Percentiles rank a stretch among this genome's conserved stretches.
phyloP scores from a whole-genome alignment of 371 early-diverging fungal species.

The Cladochytrium tenue region DNA sequence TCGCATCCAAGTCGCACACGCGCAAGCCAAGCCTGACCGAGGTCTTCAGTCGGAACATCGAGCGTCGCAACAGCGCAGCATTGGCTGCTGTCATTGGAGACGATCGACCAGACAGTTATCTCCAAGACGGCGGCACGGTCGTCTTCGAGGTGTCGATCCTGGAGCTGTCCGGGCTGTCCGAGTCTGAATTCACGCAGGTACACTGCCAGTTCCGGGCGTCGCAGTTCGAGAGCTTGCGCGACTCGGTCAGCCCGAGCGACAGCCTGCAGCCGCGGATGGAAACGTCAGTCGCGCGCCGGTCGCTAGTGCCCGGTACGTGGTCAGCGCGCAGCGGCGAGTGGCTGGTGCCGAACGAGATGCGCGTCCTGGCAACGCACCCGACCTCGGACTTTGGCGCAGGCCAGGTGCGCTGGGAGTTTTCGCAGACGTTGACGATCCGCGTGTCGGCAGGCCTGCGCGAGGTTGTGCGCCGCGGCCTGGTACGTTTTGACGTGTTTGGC shows the following conservation, averaged over 20 bases:
- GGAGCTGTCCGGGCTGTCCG: conserved; percentile 68
- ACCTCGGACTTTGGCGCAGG: conserved; percentile 56
- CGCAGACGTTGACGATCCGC: conserved; percentile 52
- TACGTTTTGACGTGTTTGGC: conserved; percentile 41
- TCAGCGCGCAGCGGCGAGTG: no score
- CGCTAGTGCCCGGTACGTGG: not conserved
- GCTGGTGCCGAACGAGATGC: no score
- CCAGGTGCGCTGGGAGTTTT: conserved; percentile 60
- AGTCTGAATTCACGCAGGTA: conserved; percentile 70
- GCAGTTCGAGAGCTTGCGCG: conserved; percentile 42
- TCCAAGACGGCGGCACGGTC: conserved; percentile 55
- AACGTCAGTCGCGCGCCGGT: not conserved
- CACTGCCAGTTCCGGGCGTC: conserved; percentile 78
- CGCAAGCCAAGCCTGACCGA: not conserved
- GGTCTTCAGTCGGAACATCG: not conserved
- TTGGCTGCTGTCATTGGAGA: not conserved
- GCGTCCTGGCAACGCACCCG: conserved; percentile 70
- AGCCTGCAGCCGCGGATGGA: no score
- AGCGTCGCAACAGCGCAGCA: not conserved
- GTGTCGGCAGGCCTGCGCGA: conserved; percentile 24
- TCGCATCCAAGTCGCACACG: not conserved
- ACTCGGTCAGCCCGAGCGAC: not conserved
- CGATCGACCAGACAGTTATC: not conserved
- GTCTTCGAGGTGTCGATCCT: conserved; percentile 73
- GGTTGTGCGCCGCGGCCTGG: conserved; percentile 24